Base-by-base conservation (phyloP, 495 filamentous ascomycete genomes). In the Thozetella sp. region DNA sequence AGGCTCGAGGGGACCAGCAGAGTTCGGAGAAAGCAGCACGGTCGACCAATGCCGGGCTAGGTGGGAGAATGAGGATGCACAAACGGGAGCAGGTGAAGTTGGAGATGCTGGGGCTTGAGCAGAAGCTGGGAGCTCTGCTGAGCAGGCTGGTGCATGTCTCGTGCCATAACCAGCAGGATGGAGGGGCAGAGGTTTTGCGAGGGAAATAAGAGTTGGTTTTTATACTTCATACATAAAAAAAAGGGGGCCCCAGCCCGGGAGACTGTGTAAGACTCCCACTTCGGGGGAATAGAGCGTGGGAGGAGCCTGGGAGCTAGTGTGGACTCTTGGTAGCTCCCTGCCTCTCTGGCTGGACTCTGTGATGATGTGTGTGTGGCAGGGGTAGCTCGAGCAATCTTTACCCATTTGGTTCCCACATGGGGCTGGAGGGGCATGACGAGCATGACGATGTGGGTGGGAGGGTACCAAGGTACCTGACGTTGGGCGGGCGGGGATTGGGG, bases 121-220 rank as follows among this genome's bases (percentile, higher is more conserved):
- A 15, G 25, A 40, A 61, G 62, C 63, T 67, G 65, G 59, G 66
- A 60, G 66, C 72, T 69, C 68, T 71, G 73, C 70, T 72, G 69
- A 64, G 71, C 72, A 69, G 67, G 67, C 68, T 60, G 73, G 68
- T 76, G 72, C 60, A 64, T 72, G 70, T 74, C 72, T 76, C 72
- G 72, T 77, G 72, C 76, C 73, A 76, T 74, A 63, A 62, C n/a
- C 67, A 70, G 53, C 59, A 64, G 43, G 67, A 72, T 66, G 73
- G 72, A 70, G 71, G 72, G 73, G 70, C 66, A 74, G 66, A 10
- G 20, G n/a, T 11, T 60, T 63, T 64, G 62, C 57, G 63, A 65
- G 30, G 65, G 67, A 69, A 69, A 68, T 66, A 66, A 67, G 67
- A 73, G 67, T 72, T 78, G 74, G 67, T 63, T 72, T 78, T 76